Evolutionary conservation across 2,329 filamentous ascomycete genomes (phyloP), one percentile per base, ranked within the genome.

Genomic region (Fusarium proliferatum): DNA sequence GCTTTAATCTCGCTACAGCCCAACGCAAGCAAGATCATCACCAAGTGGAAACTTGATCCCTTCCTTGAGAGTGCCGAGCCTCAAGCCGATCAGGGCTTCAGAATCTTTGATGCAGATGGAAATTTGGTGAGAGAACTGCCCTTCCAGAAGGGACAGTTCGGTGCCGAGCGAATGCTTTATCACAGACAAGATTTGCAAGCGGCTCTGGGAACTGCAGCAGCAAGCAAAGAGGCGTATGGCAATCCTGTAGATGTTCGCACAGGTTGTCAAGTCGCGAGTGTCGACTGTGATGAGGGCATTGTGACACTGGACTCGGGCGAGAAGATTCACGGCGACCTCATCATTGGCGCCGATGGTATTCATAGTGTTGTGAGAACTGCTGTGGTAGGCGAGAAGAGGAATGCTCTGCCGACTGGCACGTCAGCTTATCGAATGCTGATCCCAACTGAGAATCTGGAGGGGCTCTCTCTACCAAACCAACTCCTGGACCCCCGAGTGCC

Each of bases 381-480:
- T 2, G 74, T 76, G 3, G 46, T 76, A 1, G 62, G 65, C 5
- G 71, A 76, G 38, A 52, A 63, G 33, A 62, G 28, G 6, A 42
- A 58, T 16, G 68, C 73, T 17, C 33, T 76, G 8, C 74, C 73
- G 13, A 76, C 73, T 0, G 74, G 74, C 1, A 76, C 67, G 3
- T 76, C 74, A 9, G 74, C 74, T 16, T 76, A 76, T 39, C 62
- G 74, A 9, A 76, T 76, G 69, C 65, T 76, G 6, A 72, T 76
- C 8, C 73, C 74, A 11, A 62, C 59, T 2, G 65, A 76, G 30
- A 76, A 64, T 4, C 42, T 76, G 2, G 41, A 56, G 28, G 57
- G 46, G 8, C 12, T 74, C 1, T 58, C 71, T 16, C n/a, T 62
- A 5, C 71, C 69, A 1, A 38, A 57, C 6, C 70, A 73, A 23